These are phyloP conservation scores for Hypoxylon lienhwacheense DNA, from an alignment of 495 filamentous ascomycete species.

Conservation along the genomic window DNA sequence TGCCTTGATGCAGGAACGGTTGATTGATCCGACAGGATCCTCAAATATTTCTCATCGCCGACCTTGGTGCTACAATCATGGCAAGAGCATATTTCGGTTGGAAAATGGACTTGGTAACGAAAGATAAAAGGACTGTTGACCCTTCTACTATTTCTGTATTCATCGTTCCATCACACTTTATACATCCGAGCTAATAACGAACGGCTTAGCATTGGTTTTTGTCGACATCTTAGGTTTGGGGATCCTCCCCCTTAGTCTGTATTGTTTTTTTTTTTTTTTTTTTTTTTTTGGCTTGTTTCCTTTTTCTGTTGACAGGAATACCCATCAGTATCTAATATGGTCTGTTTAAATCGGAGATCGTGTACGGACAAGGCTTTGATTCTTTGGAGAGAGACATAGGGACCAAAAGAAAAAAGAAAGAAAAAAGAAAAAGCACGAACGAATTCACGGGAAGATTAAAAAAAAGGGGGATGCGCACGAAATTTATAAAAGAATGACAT, in stretches of 20 bases:
- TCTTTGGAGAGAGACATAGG: too few species aligned
- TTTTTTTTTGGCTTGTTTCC: conserved; percentile 13
- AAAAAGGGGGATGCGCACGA: conserved; percentile 15
- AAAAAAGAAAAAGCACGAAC: too few species aligned
- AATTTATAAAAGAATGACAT: conserved; percentile 30
- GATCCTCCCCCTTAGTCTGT: conserved; percentile 20
- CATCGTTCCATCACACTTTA: conserved; percentile 8
- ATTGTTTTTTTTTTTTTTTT: conserved; percentile 6
- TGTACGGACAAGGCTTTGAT: conserved; percentile 19
- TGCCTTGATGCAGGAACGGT: background rate
- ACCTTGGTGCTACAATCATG: conserved; percentile 16
- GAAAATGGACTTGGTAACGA: conserved; percentile 16
- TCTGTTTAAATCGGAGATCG: conserved; percentile 5
- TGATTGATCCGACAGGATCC: conserved; percentile 19
- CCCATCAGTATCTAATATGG: conserved; percentile 30
- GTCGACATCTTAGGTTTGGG: conserved; percentile 17
- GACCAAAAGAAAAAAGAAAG: too few species aligned
- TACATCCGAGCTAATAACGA: conserved; percentile 12
- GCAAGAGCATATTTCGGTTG: conserved; percentile 18
- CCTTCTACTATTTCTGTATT: conserved; percentile 8
- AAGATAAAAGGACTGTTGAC: conserved; percentile 26
- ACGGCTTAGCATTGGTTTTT: conserved; percentile 20
- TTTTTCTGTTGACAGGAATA: conserved; percentile 21
- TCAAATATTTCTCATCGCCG: conserved; percentile 8
- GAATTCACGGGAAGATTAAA: conserved; percentile 4